Conservation (phyloP, 176 grass and related monocot species). For the Tuctoria greenei region DNA sequence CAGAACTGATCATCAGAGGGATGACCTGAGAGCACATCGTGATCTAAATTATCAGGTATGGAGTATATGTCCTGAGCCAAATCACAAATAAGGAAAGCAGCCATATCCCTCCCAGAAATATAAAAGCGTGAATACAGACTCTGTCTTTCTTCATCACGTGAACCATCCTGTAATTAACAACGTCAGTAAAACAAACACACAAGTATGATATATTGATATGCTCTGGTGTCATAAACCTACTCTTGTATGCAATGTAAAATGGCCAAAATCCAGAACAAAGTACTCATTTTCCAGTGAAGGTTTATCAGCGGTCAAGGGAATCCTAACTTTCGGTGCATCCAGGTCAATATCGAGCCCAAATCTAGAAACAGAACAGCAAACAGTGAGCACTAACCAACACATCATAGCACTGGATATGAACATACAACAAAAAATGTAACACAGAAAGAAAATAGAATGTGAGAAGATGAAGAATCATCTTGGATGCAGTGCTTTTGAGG, state of each 20-base stretch:
- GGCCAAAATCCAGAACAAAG: slow-evolving; percentile 96
- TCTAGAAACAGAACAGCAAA: slow-evolving; percentile 52
- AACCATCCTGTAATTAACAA: slow-evolving; percentile 55
- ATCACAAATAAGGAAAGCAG: slow-evolving; percentile 76
- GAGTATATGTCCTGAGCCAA: slow-evolving; percentile 42
- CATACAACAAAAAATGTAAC: slow-evolving; percentile 12
- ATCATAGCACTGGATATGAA: slow-evolving; percentile 1
- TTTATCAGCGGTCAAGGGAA: slow-evolving; percentile 56
- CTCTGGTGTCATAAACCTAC: slow-evolving; percentile 49
- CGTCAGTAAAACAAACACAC: slow-evolving; percentile 43
- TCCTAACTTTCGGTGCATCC: slow-evolving; percentile 94
- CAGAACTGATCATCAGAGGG: slow-evolving; percentile 46
- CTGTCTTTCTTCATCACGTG: slow-evolving; percentile 63
- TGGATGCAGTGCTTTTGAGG: too few relatives aligned
- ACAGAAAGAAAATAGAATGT: background rate
- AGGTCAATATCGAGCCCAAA: slow-evolving; percentile 98
- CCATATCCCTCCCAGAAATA: slow-evolving; percentile 94
- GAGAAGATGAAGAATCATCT: background rate
- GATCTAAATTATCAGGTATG: slow-evolving; percentile 34
- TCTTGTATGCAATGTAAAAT: slow-evolving; percentile 91
- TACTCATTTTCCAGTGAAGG: slow-evolving; percentile 43
- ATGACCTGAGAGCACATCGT: slow-evolving; percentile 36
- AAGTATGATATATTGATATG: slow-evolving; percentile 34
- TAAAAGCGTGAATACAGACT: slow-evolving; percentile 90
- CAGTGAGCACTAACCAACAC: slow-evolving; percentile 27